Evolutionary conservation across 202 grass and related monocot species (phyloP), one percentile per base, ranked within the genome.

Genomic region (Panicum virgatum): DNA sequence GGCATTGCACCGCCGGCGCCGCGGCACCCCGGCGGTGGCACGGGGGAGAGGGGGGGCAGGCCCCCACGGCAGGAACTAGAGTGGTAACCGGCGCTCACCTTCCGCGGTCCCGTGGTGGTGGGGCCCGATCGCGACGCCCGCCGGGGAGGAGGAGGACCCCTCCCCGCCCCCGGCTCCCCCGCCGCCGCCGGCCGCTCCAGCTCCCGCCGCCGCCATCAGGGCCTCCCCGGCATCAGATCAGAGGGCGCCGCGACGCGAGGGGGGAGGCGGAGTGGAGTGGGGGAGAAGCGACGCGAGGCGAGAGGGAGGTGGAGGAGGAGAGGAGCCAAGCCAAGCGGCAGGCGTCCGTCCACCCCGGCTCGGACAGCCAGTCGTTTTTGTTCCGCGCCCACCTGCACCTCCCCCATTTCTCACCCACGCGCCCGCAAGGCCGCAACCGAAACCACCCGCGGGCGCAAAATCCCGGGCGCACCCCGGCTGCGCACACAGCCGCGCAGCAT

Each of bases 331-430:
- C 66, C 66, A 71, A 71, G 67, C 67, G 43, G 67, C 66, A 79
- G 61, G 56, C 75, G 66, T 71, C 75, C 83, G 30, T 73, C 83
- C 76, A 72, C 46, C 73, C 44, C 60, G 48, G 36, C 68, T 57
- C 37, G 59, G 84, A 86, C 68, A 85, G 68, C 83, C 83, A 80
- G 58, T 73, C 83, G 68, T 85, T 85, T 80, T 85, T 85, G 67
- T 85, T 56, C 81, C 37, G 69, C 69, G 32, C 66, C 30, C 20
- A 25, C 67, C 36, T 32, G 14, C 43, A 14, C 26, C 25, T 44
- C 51, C 38, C 7, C 3, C 23, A 37, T 73, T 79, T 80, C 78
- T 62, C 66, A 80, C 59, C 58, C 68, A 68, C 57, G 66, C 83
- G 8, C 20, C 15, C n/a, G n/a, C n/a, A n/a, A n/a, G n/a, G n/a